Conservation (phyloP, 2,329 filamentous ascomycete genomes). For the Fusarium sp. region DNA sequence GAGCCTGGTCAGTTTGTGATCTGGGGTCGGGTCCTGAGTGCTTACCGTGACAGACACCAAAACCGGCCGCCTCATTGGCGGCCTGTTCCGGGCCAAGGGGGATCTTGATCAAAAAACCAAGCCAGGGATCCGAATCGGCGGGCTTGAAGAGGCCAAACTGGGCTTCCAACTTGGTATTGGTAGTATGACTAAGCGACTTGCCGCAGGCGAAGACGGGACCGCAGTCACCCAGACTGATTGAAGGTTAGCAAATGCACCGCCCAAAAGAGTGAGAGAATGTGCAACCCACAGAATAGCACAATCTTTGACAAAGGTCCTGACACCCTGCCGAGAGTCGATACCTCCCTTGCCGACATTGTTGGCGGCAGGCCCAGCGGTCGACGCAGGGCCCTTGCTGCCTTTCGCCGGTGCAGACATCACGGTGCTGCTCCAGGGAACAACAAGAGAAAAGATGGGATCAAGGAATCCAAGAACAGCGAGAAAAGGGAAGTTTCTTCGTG, state of each 20-base stretch:
- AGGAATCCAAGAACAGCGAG: too few relatives aligned
- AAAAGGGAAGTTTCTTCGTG: too few relatives aligned
- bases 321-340: too few relatives aligned
- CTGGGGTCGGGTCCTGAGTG: background rate
- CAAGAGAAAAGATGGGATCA: too few relatives aligned
- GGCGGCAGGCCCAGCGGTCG: too few relatives aligned
- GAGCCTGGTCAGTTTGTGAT: background rate
- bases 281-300: background rate
- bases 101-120: background rate
- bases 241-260: too few relatives aligned
- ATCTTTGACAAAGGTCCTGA: background rate
- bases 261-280: too few relatives aligned
- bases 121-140: conserved; percentile 1
- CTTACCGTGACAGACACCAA: conserved; percentile 20
- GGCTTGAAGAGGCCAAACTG: background rate
- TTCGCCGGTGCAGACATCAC: background rate
- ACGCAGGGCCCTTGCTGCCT: too few relatives aligned
- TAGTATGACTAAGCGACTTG: background rate
- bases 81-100: conserved; percentile 8
- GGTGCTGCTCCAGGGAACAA: too few relatives aligned
- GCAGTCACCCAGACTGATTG: conserved; percentile 8
- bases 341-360: too few relatives aligned
- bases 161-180: conserved; percentile 12
- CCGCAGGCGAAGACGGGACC: conserved; percentile 18
- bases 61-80: background rate